These are phyloP conservation scores for Boletus pseudopeckii DNA, from an alignment of 768 basidiomycete genomes.

Conservation along the genomic window DNA sequence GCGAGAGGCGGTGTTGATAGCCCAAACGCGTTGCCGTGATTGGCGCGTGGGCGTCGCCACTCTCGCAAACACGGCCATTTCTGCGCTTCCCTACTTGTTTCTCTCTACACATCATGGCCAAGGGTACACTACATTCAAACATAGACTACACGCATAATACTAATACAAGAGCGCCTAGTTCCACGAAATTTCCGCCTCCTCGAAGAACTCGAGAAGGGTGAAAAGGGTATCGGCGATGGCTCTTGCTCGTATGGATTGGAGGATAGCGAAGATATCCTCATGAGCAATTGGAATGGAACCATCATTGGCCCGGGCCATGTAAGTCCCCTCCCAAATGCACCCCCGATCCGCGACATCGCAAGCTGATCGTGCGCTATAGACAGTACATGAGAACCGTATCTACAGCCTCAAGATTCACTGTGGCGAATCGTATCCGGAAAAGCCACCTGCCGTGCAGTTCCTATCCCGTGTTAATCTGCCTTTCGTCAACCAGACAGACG, in stretches of 20 bases:
- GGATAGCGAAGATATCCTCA: constrained; percentile 93
- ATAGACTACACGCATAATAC: not conserved
- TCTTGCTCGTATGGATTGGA: constrained; percentile 96
- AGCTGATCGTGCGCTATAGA: constrained; percentile 44
- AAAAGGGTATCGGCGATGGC: constrained; percentile 98
- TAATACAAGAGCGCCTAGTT: constrained; percentile 48
- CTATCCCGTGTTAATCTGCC: constrained; percentile 89
- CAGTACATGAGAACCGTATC: constrained; percentile 98
- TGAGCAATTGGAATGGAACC: constrained; percentile 98
- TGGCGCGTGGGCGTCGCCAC: constrained; percentile 5
- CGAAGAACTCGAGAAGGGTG: constrained; percentile 98
- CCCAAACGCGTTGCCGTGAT: constrained; percentile 8
- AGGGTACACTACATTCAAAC: constrained; percentile 36
- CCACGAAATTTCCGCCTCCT: constrained; percentile 95
- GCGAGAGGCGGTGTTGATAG: constrained; percentile 31
- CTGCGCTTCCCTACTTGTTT: constrained; percentile 7
- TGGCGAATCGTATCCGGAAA: constrained; percentile 70
- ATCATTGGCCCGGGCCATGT: constrained; percentile 99
- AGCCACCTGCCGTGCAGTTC: constrained; percentile 79
- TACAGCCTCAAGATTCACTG: constrained; percentile 93
- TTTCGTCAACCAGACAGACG: constrained; percentile 73
- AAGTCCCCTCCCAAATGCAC: constrained; percentile 30
- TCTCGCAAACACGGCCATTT: not conserved
- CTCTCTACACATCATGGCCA: constrained; percentile 42
- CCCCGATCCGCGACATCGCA: constrained; percentile 12